Evolutionary conservation across 1,284 basidiomycete species (phyloP).

Genomic region (Rhodotorula mucilaginosa): DNA sequence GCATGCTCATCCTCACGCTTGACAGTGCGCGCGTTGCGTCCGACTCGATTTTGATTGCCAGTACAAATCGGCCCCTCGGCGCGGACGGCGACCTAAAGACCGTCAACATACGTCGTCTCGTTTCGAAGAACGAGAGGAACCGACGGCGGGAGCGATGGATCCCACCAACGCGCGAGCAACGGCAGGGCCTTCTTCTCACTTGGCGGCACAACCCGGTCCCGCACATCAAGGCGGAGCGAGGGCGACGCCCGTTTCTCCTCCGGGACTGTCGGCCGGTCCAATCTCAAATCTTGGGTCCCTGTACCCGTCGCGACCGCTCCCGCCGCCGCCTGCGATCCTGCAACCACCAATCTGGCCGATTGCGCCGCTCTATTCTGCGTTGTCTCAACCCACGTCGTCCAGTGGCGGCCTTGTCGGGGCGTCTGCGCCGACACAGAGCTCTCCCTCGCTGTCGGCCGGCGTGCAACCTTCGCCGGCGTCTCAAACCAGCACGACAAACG

Average conservation of each 20-base stretch:
- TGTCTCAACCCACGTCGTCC: neutral
- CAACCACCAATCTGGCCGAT: constrained; percentile 1
- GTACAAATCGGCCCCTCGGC: constrained; percentile 13
- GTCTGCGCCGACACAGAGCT: neutral
- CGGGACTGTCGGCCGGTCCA: neutral
- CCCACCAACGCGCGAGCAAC: no score
- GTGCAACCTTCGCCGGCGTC: constrained; percentile 2
- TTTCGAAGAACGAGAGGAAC: no score
- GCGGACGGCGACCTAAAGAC: constrained; percentile 18
- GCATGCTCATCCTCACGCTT: neutral
- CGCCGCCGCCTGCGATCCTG: neutral
- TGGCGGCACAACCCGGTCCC: neutral
- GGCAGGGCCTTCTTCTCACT: no score
- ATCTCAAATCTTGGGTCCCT: neutral
- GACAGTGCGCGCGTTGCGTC: constrained; percentile 16
- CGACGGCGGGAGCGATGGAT: neutral
- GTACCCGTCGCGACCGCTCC: neutral
- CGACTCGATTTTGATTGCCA: constrained; percentile 21
- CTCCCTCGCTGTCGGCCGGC: neutral
- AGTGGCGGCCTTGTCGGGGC: neutral
- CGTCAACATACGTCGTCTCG: neutral
- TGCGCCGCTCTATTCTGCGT: neutral
- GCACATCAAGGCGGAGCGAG: neutral
- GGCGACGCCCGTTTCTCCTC: neutral
- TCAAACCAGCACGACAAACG: neutral